A percentile compares a stretch with the other conserved stretches of the same genome.
These are phyloP conservation scores for Ogataea saltuana DNA, from an alignment of 805 yeast species.

Conservation along the genomic window DNA sequence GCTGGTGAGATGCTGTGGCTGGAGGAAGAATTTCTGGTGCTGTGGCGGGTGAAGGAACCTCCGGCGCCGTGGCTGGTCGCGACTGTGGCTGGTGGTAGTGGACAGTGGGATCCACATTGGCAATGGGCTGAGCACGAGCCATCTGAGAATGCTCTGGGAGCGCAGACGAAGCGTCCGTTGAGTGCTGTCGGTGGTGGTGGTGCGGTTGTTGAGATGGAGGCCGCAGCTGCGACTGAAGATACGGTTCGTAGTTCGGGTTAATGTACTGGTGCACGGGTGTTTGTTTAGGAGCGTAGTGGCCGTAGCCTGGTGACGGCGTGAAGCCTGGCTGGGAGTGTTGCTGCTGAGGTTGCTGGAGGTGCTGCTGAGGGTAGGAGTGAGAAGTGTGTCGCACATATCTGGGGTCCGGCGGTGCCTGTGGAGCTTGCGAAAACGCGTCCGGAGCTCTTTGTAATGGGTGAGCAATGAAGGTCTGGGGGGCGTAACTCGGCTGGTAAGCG, in stretches of 20 bases:
- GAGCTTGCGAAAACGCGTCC: neutral
- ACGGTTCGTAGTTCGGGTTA: neutral
- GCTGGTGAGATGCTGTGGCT: too few species aligned
- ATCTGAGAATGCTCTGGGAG: too few species aligned
- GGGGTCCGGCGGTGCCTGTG: neutral
- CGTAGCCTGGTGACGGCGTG: too few species aligned
- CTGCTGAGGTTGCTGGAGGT: conserved; percentile 10
- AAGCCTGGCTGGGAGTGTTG: conserved; percentile 6
- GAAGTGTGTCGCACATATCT: neutral
- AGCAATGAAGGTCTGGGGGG: conserved; percentile 8
- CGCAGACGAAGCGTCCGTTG: too few species aligned
- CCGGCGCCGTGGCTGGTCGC: too few species aligned
- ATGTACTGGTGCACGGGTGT: neutral
- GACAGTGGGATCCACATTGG: too few species aligned
- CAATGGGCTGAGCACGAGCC: too few species aligned
- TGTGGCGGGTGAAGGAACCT: neutral
- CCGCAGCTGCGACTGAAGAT: neutral
- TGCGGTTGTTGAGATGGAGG: conserved; percentile 1
- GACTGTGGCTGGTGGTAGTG: too few species aligned
- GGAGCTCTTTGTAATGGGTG: conserved; percentile 19
- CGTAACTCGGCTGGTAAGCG: neutral
- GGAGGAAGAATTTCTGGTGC: neutral
- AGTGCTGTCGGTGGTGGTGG: conserved; percentile 6
- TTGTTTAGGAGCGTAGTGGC: too few species aligned
- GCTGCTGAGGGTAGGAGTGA: conserved; percentile 9